Conservation (phyloP, 2,329 filamentous ascomycete genomes). For the Apiospora malaysiana region DNA sequence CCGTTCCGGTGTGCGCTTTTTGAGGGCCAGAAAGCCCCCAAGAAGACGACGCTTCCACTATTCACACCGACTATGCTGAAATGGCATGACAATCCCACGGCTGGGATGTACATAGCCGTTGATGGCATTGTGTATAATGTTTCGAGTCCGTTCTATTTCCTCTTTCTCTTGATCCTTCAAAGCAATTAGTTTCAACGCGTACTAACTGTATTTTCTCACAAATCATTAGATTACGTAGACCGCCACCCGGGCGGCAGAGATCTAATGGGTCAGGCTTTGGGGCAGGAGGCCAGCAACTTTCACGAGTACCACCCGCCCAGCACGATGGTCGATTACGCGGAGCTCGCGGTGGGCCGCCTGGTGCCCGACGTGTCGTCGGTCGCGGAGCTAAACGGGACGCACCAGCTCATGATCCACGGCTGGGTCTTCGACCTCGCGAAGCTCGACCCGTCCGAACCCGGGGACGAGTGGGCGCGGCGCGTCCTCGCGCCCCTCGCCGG, state of each 20-base stretch:
- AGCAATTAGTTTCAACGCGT: neutral
- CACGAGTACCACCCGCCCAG: constrained; percentile 22
- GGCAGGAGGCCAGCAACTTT: constrained; percentile 27
- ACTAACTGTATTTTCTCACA: neutral
- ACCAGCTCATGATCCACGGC: constrained; percentile 26
- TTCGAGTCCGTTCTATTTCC: constrained; percentile 23
- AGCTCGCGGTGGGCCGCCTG: constrained; percentile 27
- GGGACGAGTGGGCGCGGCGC: constrained; percentile 17
- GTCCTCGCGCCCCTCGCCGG: constrained; percentile 20
- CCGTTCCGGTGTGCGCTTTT: constrained; percentile 27
- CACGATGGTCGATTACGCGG: constrained; percentile 24
- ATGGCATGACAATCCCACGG: constrained; percentile 29
- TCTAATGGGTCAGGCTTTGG: constrained; percentile 23
- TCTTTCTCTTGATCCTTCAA: neutral
- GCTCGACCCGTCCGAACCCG: constrained; percentile 10
- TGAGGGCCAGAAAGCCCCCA: neutral
- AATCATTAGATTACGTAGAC: constrained; percentile 25
- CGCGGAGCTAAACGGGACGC: neutral
- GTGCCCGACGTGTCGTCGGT: constrained; percentile 24
- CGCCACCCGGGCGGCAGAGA: constrained; percentile 30
- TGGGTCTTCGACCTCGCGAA: constrained; percentile 31
- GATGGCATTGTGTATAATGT: constrained; percentile 28
- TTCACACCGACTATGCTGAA: constrained; percentile 27
- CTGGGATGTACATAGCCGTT: constrained; percentile 28
- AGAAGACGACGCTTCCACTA: neutral